Evolutionary conservation across 305 asterid genomes (phyloP), one percentile per base, ranked within the genome.

Genomic region (Solanum hybrid): DNA sequence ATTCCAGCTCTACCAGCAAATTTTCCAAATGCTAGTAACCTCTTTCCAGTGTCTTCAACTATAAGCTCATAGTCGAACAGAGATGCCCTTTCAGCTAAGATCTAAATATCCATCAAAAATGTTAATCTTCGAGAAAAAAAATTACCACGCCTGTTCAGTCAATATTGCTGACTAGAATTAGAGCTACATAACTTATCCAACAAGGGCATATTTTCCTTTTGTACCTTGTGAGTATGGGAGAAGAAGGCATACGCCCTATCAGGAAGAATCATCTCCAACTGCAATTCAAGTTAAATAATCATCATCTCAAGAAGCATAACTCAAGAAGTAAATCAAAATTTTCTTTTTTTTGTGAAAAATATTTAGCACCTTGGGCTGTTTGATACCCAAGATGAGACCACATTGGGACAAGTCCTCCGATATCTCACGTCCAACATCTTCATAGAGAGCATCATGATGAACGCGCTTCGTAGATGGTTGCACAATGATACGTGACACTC

Each of bases 141-240:
- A 7, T 27, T 8, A 32, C 56, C 84, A 35, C 1, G 32, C 66
- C 76, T 38, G 35, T n/a, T 38, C 26, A 16, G 27, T 22, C 29
- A 51, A 51, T 51, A 64, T 34, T 51, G 29, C 36, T 20, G 22
- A 34, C 31, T 88, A 32, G 16, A 31, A 22, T 27, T 11, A 31
- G 34, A 56, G 56, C 34, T 85, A 89, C 85, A 76, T 79, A 97
- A 98, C 98, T 95, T 97, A 93, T 96, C 99, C 89, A 97, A 95
- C 93, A 96, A 95, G 16, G 98, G 99, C 99, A 95, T 96, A 82
- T 96, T 97, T 91, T 97, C 99, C 89, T 90, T 95, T 87, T 95
- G 98, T 64, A 98, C 99, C 94, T 97, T 97, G 93, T 96, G 99
- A 37, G 99, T 95, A 89, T 97, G 99, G n/a, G 99, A 96, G 93